Percentiles rank a stretch among this genome's conserved stretches.
These are phyloP conservation scores for Macrophomina tecta DNA, from an alignment of 2,329 filamentous ascomycete genomes.

Conservation along the genomic window DNA sequence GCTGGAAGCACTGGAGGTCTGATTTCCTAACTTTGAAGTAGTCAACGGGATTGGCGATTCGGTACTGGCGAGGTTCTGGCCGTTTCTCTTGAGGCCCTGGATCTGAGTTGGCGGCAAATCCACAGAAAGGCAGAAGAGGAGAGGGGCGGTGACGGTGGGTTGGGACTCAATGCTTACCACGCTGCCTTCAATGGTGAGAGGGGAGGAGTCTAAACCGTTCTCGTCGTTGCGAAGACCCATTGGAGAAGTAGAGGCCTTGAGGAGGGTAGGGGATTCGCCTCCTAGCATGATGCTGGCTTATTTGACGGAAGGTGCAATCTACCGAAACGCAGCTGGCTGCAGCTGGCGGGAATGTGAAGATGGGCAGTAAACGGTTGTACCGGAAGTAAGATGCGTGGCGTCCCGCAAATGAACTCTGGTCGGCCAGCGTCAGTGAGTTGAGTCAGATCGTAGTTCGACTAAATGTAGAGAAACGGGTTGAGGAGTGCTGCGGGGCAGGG, in stretches of 20 bases:
- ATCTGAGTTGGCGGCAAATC: constrained; percentile 10
- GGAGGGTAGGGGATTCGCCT: constrained; percentile 50
- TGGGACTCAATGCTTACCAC: constrained; percentile 39
- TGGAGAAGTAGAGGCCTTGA: constrained; percentile 38
- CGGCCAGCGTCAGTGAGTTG: constrained; percentile 13
- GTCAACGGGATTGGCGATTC: constrained; percentile 41
- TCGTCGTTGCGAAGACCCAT: constrained; percentile 41
- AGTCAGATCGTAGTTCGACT: constrained; percentile 19
- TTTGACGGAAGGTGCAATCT: background rate
- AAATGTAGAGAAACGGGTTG: constrained; percentile 26
- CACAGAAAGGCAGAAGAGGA: constrained; percentile 29
- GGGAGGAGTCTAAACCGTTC: constrained; percentile 42
- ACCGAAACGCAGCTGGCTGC: background rate
- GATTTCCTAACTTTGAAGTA: constrained; percentile 44
- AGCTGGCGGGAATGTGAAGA: constrained; percentile 32
- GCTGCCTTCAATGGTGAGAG: constrained; percentile 39
- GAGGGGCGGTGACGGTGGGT: constrained; percentile 29
- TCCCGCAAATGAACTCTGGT: constrained; percentile 16
- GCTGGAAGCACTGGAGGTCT: constrained; percentile 19
- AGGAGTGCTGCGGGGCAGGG: constrained; percentile 10
- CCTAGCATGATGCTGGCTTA: constrained; percentile 46
- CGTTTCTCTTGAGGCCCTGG: constrained; percentile 45
- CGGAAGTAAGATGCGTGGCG: constrained; percentile 27
- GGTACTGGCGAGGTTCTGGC: constrained; percentile 28
- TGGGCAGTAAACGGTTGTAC: constrained; percentile 36